Percentiles rank a stretch among this genome's conserved stretches.
Conservation (phyloP, 164 flowering plant genomes). For the Vitis cinerea region DNA sequence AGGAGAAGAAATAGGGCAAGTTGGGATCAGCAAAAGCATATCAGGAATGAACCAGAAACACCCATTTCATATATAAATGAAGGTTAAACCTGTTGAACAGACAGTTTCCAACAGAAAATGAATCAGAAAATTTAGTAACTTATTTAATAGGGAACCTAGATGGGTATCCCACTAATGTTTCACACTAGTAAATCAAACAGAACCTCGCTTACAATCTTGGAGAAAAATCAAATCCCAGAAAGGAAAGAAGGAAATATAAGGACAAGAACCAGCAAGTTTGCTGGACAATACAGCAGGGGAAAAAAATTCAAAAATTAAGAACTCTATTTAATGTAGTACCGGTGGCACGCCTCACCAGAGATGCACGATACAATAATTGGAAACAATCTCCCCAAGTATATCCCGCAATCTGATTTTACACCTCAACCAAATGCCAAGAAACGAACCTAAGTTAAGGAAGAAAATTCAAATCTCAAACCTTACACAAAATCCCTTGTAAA, state of each 20-base stretch:
- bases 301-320: conserved; percentile 21
- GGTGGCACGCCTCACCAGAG: conserved; percentile 30
- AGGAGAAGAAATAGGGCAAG: too few relatives aligned
- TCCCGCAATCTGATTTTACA: conserved; percentile 72
- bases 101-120: conserved; percentile 16
- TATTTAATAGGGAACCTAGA: conserved; percentile 43
- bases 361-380: conserved; percentile 33
- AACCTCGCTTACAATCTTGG: conserved; percentile 40
- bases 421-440: conserved; percentile 62
- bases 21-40: too few relatives aligned
- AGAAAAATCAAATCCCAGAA: conserved; percentile 29
- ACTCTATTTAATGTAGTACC: conserved; percentile 19
- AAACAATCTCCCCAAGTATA: conserved; percentile 44
- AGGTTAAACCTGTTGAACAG: background rate
- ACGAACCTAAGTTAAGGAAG: conserved; percentile 33
- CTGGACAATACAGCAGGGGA: conserved; percentile 25
- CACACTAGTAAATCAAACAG: conserved; percentile 48
- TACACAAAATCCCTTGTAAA: conserved; percentile 48
- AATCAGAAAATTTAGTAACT: conserved; percentile 31
- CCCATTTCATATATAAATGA: too few relatives aligned
- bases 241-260: conserved; percentile 19
- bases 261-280: conserved; percentile 31
- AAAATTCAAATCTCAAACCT: conserved; percentile 43
- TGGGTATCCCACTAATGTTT: conserved; percentile 37
- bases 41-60: too few relatives aligned